Percentiles rank a stretch among this genome's conserved stretches.
phyloP scores from a whole-genome alignment of 345 rosid species.

The Populus deltoides region DNA sequence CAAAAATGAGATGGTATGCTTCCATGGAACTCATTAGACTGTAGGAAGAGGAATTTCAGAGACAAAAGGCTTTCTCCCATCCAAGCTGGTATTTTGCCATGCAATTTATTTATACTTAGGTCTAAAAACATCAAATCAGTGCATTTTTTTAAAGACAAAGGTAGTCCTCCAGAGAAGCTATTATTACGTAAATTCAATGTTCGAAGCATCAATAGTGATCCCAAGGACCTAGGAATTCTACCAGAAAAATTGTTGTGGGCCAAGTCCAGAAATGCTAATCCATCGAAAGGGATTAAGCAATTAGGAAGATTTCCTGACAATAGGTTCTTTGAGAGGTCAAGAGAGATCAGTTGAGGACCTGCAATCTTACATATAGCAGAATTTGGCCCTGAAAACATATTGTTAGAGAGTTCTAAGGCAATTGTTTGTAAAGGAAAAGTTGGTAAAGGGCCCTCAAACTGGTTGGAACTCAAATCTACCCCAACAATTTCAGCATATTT shows the following conservation, averaged over 20 bases:
- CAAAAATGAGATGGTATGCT: conserved; percentile 11
- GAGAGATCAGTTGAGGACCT: not conserved
- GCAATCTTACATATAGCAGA: conserved; percentile 5
- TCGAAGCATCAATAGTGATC: not conserved
- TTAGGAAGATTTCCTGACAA: conserved; percentile 14
- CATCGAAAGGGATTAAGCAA: not conserved
- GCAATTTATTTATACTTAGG: not conserved
- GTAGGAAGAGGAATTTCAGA: not conserved
- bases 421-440: not conserved
- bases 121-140: conserved; percentile 1
- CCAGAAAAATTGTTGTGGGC: conserved; percentile 22
- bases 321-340: conserved; percentile 11
- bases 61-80: not conserved
- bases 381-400: conserved; percentile 16
- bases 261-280: conserved; percentile 6
- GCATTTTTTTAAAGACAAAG: not conserved
- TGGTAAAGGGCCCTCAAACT: conserved; percentile 23
- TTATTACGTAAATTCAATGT: conserved; percentile 11
- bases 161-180: not conserved
- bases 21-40: conserved; percentile 11
- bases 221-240: conserved; percentile 15
- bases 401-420: conserved; percentile 18
- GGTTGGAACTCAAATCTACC: conserved; percentile 23
- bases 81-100: not conserved
- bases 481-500: not conserved